phyloP scores from a whole-genome alignment of 164 flowering plant species.

The Liriodendron chinense region DNA sequence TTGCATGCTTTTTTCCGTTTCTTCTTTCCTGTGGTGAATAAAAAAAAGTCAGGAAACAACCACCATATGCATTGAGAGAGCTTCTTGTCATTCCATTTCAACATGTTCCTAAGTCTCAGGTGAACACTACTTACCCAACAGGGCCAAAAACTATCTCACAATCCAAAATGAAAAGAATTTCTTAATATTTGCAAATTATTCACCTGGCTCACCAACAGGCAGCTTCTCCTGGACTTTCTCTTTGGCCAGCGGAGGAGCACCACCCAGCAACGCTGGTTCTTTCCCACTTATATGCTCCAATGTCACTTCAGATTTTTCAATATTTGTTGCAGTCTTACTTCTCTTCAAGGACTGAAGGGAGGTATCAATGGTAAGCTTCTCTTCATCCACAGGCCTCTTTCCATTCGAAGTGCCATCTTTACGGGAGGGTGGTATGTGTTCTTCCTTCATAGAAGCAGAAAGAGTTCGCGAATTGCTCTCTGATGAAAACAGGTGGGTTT shows the following conservation, averaged over 20 bases:
- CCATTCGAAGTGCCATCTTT: constrained; percentile 31
- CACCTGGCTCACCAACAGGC: constrained; percentile 73
- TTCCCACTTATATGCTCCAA: constrained; percentile 51
- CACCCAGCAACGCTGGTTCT: constrained; percentile 66
- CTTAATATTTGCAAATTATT: not conserved
- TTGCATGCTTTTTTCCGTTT: constrained; percentile 66
- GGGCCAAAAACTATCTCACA: not conserved
- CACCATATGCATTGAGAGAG: too few relatives aligned
- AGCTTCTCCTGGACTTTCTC: constrained; percentile 89
- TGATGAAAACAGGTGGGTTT: constrained; percentile 14
- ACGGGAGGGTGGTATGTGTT: constrained; percentile 23
- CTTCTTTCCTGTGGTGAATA: constrained; percentile 57
- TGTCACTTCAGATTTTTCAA: constrained; percentile 64
- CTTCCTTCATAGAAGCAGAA: constrained; percentile 64
- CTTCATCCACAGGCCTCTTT: constrained; percentile 33
- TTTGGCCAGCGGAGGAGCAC: constrained; percentile 56
- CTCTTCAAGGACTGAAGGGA: constrained; percentile 33
- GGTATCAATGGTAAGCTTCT: constrained; percentile 23
- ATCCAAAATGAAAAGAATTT: not conserved
- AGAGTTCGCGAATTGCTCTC: constrained; percentile 74
- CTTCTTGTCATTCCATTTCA: not conserved
- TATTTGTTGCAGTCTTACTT: constrained; percentile 24
- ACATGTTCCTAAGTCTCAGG: not conserved
- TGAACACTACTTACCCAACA: not conserved
- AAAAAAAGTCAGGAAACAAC: not conserved